Percentiles rank a stretch among this genome's conserved stretches.
Evolutionary conservation across 306 rosid species (phyloP).

Genomic region (Purshia tridentata): DNA sequence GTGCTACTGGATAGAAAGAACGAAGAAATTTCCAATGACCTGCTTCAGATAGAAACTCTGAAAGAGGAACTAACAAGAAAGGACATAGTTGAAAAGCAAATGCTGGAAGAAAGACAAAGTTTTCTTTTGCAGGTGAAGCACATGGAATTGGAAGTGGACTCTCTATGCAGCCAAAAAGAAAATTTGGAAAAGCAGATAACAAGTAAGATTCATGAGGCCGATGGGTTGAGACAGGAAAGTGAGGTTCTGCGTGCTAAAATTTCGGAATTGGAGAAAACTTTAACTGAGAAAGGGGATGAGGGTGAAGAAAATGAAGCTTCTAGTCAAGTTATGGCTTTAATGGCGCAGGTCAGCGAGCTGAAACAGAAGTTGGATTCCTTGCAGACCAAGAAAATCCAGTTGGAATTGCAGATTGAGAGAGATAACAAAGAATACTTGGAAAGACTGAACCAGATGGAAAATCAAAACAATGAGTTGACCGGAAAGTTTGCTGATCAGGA

Average conservation of each 20-base stretch:
- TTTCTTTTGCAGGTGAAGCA: constrained; percentile 34
- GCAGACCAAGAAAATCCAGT: constrained; percentile 40
- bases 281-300: constrained; percentile 36
- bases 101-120: constrained; percentile 36
- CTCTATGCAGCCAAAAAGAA: constrained; percentile 23
- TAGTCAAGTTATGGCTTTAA: constrained; percentile 25
- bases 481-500: constrained; percentile 46
- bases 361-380: constrained; percentile 43
- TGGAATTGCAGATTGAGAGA: constrained; percentile 37
- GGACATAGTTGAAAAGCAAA: constrained; percentile 23
- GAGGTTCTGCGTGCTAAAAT: constrained; percentile 9
- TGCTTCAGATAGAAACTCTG: constrained; percentile 30
- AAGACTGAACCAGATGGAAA: constrained; percentile 10
- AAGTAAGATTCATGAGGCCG: constrained; percentile 19
- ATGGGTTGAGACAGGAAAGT: constrained; percentile 18
- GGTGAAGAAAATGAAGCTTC: constrained; percentile 34
- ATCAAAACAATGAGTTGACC: constrained; percentile 18
- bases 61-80: constrained; percentile 38
- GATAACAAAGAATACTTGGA: constrained; percentile 1
- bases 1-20: constrained; percentile 33
- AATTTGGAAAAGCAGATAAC: constrained; percentile 41
- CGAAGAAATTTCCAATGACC: constrained; percentile 23
- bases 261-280: constrained; percentile 21
- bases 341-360: constrained; percentile 29
- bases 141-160: constrained; percentile 44